Base-by-base conservation (phyloP, 257 asterid genomes). In the Coffea eugenioides region DNA sequence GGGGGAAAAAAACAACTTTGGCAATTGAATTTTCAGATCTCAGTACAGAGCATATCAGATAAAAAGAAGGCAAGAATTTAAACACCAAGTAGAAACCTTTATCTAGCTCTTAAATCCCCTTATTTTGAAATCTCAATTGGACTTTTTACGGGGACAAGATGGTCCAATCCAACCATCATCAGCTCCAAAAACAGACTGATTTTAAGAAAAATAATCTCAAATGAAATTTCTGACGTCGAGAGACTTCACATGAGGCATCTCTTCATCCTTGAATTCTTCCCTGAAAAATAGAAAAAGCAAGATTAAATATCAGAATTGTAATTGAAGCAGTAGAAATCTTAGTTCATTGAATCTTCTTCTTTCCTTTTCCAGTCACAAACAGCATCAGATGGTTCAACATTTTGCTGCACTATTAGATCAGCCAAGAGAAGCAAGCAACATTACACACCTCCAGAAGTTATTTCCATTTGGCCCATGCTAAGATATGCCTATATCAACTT, bases 191-290 rank as follows among this genome's bases (percentile, higher is more conserved):
- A 20, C 14, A 61, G 23, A 61, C 67, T 61, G 31, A 61, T 61
- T 27, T 27, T 8, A 61, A 45, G 46, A 31, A 66, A 31, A 14
- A 31, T 31, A 8, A 5, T 39, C 36, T 85, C 80, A 94, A 56
- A 92, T 74, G 89, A 91, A 94, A 88, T 91, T 94, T 77, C 98
- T 87, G 83, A 93, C 84, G 83, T 94, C 98, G 76, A 94, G 78
- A 20, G 97, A 86, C 93, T 92, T 94, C 90, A 91, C 93, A 1
- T 80, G 78, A 3, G 94, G 97, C 92, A 93, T 71, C 34, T 88
- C 96, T 82, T 94, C 98, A 81, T 93, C 97, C 88, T 91, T 90
- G 89, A 91, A 91, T 84, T 92, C 97, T 85, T 91, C 97, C 85
- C 97, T 94, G 93, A 66, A 78, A 78, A 18, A 20, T 4, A 34